These are phyloP conservation scores for Cystobasidium pallidum DNA, from an alignment of 1,284 basidiomycete genomes.

Conservation along the genomic window DNA sequence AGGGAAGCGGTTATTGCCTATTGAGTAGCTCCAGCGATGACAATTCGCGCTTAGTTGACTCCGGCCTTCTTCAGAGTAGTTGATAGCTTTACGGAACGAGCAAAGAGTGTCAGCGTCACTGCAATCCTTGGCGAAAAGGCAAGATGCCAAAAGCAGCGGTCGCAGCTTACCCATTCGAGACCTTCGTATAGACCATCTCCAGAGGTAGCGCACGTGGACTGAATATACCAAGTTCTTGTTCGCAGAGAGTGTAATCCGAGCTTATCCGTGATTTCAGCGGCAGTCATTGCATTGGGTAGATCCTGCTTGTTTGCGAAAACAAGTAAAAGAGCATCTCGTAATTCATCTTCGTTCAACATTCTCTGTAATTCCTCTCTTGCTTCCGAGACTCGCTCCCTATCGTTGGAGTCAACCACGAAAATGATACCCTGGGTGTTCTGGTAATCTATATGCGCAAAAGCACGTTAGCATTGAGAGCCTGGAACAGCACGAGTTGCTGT, in stretches of 20 bases:
- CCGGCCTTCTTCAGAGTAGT: slow-evolving; percentile 5
- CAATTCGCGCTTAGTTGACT: slow-evolving; percentile 6
- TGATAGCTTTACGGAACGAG: neutral
- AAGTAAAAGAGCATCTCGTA: slow-evolving; percentile 95
- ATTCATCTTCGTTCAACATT: slow-evolving; percentile 99
- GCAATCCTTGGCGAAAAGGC: neutral
- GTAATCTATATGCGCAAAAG: slow-evolving; percentile 71
- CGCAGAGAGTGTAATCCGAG: slow-evolving; percentile 95
- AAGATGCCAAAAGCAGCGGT: neutral
- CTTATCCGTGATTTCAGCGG: slow-evolving; percentile 99
- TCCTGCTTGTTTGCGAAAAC: slow-evolving; percentile 99
- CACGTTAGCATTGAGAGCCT: too few species aligned
- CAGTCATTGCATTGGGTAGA: slow-evolving; percentile 98
- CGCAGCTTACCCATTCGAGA: slow-evolving; percentile 56
- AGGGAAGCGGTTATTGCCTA: too few species aligned
- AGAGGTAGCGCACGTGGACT: slow-evolving; percentile 98
- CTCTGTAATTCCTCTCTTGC: slow-evolving; percentile 98
- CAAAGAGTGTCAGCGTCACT: too few species aligned
- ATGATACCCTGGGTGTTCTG: slow-evolving; percentile 99
- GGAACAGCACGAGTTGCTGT: too few species aligned
- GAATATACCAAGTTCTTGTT: slow-evolving; percentile 98
- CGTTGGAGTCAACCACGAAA: slow-evolving; percentile 99
- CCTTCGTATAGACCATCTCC: slow-evolving; percentile 99
- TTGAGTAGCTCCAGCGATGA: too few species aligned
- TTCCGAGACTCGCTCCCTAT: slow-evolving; percentile 98